A percentile compares a stretch with the other conserved stretches of the same genome.
These are phyloP conservation scores for Euphorbia peplus DNA, from an alignment of 345 rosid genomes.

Conservation along the genomic window DNA sequence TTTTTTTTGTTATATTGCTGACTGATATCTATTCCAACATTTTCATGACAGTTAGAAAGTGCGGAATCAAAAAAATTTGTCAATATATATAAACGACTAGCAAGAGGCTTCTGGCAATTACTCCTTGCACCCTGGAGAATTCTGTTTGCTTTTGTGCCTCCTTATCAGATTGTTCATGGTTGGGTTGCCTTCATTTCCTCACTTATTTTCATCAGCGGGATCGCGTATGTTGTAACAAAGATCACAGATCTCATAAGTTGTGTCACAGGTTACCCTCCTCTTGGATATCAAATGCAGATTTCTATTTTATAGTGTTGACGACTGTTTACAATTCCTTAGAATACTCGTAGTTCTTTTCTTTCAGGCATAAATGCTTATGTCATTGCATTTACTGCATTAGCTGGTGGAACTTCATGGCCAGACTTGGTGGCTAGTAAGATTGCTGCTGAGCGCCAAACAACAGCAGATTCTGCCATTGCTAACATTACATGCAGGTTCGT, in stretches of 20 bases:
- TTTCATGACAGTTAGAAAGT: slow-evolving; percentile 57
- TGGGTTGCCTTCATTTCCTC: slow-evolving; percentile 90
- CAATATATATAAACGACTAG: slow-evolving; percentile 34
- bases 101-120: slow-evolving; percentile 54
- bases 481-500: slow-evolving; percentile 93
- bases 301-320: slow-evolving; percentile 1
- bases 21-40: slow-evolving; percentile 10
- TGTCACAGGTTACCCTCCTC: slow-evolving; percentile 59
- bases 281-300: slow-evolving; percentile 5
- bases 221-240: slow-evolving; percentile 71
- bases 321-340: slow-evolving; percentile 4
- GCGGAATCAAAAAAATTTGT: slow-evolving; percentile 54
- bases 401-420: slow-evolving; percentile 97
- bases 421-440: slow-evolving; percentile 96
- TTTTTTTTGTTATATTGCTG: slow-evolving; percentile 9
- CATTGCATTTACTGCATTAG: slow-evolving; percentile 90
- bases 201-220: slow-evolving; percentile 72
- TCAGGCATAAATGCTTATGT: slow-evolving; percentile 89
- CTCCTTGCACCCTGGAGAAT: slow-evolving; percentile 72
- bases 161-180: slow-evolving; percentile 80
- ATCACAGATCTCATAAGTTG: slow-evolving; percentile 87
- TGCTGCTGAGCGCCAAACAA: slow-evolving; percentile 85
- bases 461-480: slow-evolving; percentile 96
- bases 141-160: slow-evolving; percentile 89
- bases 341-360: not conserved